Evolutionary conservation across 208 protist species (phyloP).

Genomic region (Leishmania major): DNA sequence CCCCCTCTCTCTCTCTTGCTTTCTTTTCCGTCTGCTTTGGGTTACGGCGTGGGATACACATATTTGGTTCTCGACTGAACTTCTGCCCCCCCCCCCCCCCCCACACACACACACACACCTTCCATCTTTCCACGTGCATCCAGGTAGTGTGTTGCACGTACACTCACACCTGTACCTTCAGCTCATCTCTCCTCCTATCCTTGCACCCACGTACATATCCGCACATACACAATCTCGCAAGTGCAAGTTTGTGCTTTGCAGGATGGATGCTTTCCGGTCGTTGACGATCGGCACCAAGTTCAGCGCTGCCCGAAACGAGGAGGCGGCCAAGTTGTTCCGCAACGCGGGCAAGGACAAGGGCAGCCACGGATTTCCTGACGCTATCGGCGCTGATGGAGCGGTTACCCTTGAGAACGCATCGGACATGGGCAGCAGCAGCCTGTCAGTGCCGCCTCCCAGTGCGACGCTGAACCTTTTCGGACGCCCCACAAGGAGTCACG

Average conservation of each 20-base stretch:
- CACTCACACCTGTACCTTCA: neutral
- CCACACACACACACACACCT: too few relatives aligned
- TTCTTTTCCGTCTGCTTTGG: neutral
- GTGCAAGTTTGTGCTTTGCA: neutral
- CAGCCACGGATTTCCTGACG: constrained; percentile 9
- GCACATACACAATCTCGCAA: neutral
- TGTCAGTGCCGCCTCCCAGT: constrained; percentile 50
- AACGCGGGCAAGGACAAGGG: constrained; percentile 25
- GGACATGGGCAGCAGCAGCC: constrained; percentile 25
- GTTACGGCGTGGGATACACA: neutral
- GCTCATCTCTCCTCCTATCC: neutral
- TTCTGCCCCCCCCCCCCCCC: neutral
- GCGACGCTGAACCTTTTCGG: constrained; percentile 66
- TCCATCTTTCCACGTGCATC: neutral
- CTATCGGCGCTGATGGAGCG: constrained; percentile 11
- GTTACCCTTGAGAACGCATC: constrained; percentile 14
- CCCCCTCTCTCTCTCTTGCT: neutral
- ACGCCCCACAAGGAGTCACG: neutral
- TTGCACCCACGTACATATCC: neutral
- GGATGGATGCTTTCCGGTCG: constrained; percentile 69
- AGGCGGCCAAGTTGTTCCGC: constrained; percentile 66
- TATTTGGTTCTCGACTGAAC: neutral
- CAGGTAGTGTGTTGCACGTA: neutral
- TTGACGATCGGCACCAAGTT: constrained; percentile 72
- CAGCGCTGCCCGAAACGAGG: constrained; percentile 45